Evolutionary conservation across 176 grass and related monocot genomes (phyloP).

Genomic region (Oryza meridionalis): DNA sequence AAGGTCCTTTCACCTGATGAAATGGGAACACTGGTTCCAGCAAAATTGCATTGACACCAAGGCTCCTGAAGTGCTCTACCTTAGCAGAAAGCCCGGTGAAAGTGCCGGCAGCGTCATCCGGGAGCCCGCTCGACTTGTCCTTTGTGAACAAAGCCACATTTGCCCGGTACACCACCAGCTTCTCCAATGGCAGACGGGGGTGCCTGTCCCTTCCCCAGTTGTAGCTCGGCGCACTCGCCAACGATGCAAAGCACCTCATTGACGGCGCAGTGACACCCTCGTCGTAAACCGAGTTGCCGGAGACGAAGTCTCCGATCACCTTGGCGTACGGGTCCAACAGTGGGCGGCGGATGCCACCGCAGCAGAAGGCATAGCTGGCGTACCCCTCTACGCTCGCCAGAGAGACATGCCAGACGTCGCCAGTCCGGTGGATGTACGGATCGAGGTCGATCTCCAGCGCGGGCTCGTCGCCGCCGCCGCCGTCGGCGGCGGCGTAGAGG

Average conservation of each 20-base stretch:
- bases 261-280: slow-evolving; percentile 46
- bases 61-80: slow-evolving; percentile 63
- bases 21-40: slow-evolving; percentile 88
- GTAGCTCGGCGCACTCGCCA: slow-evolving; percentile 47
- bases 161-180: slow-evolving; percentile 82
- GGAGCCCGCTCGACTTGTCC: slow-evolving; percentile 53
- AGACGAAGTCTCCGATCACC: slow-evolving; percentile 53
- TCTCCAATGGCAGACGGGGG: slow-evolving; percentile 71
- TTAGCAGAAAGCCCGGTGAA: slow-evolving; percentile 68
- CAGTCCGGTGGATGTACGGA: slow-evolving; percentile 67
- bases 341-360: slow-evolving; percentile 50
- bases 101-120: slow-evolving; percentile 45
- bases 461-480: slow-evolving; percentile 34
- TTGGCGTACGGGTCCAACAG: slow-evolving; percentile 87
- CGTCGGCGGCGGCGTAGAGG: slow-evolving; percentile 42
- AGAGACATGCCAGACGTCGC: slow-evolving; percentile 76
- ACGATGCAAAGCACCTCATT: slow-evolving; percentile 56
- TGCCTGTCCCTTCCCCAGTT: slow-evolving; percentile 61
- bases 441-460: slow-evolving; percentile 82
- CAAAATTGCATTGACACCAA: slow-evolving; percentile 84
- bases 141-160: slow-evolving; percentile 74
- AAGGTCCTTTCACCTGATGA: slow-evolving; percentile 72
- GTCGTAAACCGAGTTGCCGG: slow-evolving; percentile 38
- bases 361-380: slow-evolving; percentile 74
- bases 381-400: slow-evolving; percentile 56